Conservation (phyloP, 1,139 yeast genomes). For the Magnusiomyces paraingens region DNA sequence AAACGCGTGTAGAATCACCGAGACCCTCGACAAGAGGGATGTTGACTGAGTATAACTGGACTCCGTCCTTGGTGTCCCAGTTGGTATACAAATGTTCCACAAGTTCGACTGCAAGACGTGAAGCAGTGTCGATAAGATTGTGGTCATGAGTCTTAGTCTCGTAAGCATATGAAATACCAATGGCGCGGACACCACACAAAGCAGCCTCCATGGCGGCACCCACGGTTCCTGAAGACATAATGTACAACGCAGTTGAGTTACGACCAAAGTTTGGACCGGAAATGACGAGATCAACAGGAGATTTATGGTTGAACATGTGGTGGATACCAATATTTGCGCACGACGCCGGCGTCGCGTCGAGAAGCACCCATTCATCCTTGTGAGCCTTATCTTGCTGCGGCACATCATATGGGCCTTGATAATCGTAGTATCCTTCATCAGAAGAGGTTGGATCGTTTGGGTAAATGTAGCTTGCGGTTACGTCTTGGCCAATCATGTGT, state of each 20-base stretch:
- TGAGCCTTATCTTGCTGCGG: constrained; percentile 12
- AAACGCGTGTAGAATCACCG: constrained; percentile 48
- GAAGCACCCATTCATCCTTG: constrained; percentile 70
- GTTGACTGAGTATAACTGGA: constrained; percentile 77
- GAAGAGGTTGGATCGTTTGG: not conserved
- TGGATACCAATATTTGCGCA: constrained; percentile 88
- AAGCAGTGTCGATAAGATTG: constrained; percentile 55
- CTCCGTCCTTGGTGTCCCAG: constrained; percentile 42
- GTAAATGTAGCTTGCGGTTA: constrained; percentile 56
- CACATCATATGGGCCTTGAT: constrained; percentile 62
- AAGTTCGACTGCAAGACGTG: constrained; percentile 57
- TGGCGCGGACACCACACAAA: constrained; percentile 63
- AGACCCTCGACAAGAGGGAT: constrained; percentile 61
- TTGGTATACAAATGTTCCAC: constrained; percentile 50
- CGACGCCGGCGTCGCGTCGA: constrained; percentile 94
- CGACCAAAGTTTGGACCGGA: constrained; percentile 97
- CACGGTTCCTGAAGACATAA: constrained; percentile 90
- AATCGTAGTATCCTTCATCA: not conserved
- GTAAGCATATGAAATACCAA: constrained; percentile 83
- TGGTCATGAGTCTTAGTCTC: constrained; percentile 48
- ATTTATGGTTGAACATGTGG: constrained; percentile 51
- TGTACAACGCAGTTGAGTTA: constrained; percentile 84
- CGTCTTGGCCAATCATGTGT: constrained; percentile 79
- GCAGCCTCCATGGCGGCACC: constrained; percentile 98
- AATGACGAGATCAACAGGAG: constrained; percentile 73